Conservation (phyloP, 352 stramenopile genomes). For the Phytophthora tubulina region DNA sequence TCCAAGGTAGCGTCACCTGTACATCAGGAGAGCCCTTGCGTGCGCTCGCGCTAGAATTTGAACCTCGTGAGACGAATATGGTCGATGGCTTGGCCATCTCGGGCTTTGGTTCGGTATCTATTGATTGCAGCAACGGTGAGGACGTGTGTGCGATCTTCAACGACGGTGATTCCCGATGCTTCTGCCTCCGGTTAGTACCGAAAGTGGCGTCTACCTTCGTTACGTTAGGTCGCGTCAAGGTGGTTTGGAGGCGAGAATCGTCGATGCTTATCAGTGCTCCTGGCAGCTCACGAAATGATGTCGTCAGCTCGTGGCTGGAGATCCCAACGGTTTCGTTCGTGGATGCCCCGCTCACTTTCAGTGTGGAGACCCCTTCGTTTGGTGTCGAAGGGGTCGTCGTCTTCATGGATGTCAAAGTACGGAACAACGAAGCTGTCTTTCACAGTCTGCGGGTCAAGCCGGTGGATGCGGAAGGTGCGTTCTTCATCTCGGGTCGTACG, state of each 20-base stretch:
- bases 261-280: constrained; percentile 52
- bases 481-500: constrained; percentile 82
- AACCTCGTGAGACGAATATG: constrained; percentile 48
- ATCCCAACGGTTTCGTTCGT: constrained; percentile 78
- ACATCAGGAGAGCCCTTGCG: constrained; percentile 60
- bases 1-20: constrained; percentile 66
- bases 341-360: constrained; percentile 69
- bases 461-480: constrained; percentile 73
- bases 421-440: constrained; percentile 80
- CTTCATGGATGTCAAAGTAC: constrained; percentile 62
- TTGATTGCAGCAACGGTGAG: constrained; percentile 13
- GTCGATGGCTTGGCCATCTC: constrained; percentile 46
- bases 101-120: constrained; percentile 49
- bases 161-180: constrained; percentile 67
- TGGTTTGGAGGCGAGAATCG: constrained; percentile 72
- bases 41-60: constrained; percentile 67
- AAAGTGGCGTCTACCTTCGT: constrained; percentile 53
- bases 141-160: constrained; percentile 56
- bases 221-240: constrained; percentile 62
- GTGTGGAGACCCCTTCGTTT: constrained; percentile 74
- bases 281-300: constrained; percentile 46
- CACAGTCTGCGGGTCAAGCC: constrained; percentile 79
- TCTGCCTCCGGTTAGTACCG: constrained; percentile 70
- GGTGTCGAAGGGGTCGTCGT: constrained; percentile 73
- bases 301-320: constrained; percentile 75